Percentiles rank a stretch among this genome's conserved stretches.
Conservation (phyloP, 140 eudicot species). For the Bidens hawaiensis region DNA sequence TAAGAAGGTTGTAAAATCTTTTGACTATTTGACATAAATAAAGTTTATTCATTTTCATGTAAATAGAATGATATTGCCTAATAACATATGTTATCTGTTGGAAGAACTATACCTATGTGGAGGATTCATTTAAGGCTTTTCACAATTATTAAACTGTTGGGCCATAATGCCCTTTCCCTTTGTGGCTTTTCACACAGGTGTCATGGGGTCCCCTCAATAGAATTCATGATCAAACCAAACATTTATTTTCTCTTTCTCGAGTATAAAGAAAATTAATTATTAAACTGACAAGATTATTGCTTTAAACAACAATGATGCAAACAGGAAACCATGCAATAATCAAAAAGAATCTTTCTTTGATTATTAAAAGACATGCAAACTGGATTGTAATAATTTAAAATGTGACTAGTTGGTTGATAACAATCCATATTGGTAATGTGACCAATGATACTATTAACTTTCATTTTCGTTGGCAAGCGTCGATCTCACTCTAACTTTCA, state of each 20-base stretch:
- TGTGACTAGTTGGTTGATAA: too few relatives aligned
- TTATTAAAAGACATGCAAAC: too few relatives aligned
- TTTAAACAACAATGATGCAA: slow-evolving; percentile 10
- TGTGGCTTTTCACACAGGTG: slow-evolving; percentile 4
- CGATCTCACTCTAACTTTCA: too few relatives aligned
- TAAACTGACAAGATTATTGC: slow-evolving; percentile 13
- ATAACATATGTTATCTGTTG: not conserved
- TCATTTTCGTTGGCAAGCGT: too few relatives aligned
- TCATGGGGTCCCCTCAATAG: slow-evolving; percentile 22
- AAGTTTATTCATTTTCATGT: slow-evolving; percentile 4
- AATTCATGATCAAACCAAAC: slow-evolving; percentile 12
- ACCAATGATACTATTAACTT: too few relatives aligned
- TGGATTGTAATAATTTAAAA: too few relatives aligned
- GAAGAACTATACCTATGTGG: slow-evolving; percentile 14
- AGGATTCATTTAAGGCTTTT: slow-evolving; percentile 26
- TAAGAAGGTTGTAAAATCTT: not conserved
- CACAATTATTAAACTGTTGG: slow-evolving; percentile 11
- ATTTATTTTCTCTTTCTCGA: not conserved
- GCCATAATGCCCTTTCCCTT: slow-evolving; percentile 17
- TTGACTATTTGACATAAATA: not conserved
- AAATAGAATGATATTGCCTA: not conserved
- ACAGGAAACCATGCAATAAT: slow-evolving; percentile 15
- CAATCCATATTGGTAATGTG: too few relatives aligned
- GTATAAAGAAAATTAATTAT: slow-evolving; percentile 5
- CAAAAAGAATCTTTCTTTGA: slow-evolving; percentile 11